A percentile compares a stretch with the other conserved stretches of the same genome.
These are phyloP conservation scores for Proliferodiscus dingleyae DNA, from an alignment of 2,329 filamentous ascomycete genomes.

Conservation along the genomic window DNA sequence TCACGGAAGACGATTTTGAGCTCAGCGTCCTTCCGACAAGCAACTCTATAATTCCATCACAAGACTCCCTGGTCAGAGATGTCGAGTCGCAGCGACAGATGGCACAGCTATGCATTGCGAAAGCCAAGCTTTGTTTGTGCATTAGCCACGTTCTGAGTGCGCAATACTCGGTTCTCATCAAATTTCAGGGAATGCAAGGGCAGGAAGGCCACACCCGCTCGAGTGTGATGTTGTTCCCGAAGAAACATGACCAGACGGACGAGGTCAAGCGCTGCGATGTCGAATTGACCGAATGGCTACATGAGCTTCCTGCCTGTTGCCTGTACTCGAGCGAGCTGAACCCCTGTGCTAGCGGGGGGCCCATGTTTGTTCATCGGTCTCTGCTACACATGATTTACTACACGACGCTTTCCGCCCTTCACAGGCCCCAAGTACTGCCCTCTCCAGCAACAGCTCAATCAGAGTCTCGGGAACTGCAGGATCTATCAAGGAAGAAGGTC, in stretches of 20 bases:
- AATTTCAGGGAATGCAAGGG: conserved; percentile 72
- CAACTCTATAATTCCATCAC: conserved; percentile 61
- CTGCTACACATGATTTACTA: conserved; percentile 91
- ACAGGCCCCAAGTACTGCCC: conserved; percentile 85
- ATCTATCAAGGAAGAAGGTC: conserved; percentile 77
- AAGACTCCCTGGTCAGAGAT: conserved; percentile 69
- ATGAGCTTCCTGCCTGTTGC: conserved; percentile 65
- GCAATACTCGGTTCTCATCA: conserved; percentile 87
- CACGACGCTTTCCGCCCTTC: conserved; percentile 84
- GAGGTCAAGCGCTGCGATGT: conserved; percentile 75
- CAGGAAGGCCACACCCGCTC: conserved; percentile 65
- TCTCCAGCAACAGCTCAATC: conserved; percentile 52
- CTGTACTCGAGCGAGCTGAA: conserved; percentile 59
- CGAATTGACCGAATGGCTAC: conserved; percentile 73
- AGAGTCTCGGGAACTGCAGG: conserved; percentile 64
- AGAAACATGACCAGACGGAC: conserved; percentile 75
- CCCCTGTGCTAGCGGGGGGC: conserved; percentile 53
- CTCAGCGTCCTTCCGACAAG: conserved; percentile 62
- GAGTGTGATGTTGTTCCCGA: conserved; percentile 86
- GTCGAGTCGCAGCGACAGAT: conserved; percentile 69
- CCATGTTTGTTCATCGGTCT: conserved; percentile 67
- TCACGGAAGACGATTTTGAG: conserved; percentile 80
- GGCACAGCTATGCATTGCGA: conserved; percentile 85
- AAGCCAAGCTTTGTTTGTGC: conserved; percentile 82
- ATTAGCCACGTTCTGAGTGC: conserved; percentile 86